Evolutionary conservation across 2,329 filamentous ascomycete species (phyloP).

Genomic region (Aspergillus ruber): DNA sequence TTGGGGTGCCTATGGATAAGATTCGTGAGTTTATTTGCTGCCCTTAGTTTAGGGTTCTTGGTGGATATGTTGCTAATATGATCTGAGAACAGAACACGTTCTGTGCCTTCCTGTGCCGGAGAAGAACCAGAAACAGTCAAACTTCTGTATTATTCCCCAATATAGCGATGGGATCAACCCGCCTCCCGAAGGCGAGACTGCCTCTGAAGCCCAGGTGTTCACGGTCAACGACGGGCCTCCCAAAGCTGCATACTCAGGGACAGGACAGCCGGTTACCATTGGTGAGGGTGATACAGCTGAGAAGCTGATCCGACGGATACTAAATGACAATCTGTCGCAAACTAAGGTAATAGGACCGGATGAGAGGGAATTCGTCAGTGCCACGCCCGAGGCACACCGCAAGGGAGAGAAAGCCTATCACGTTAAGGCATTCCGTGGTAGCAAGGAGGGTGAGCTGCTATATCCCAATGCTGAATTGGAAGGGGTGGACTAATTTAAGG

Average conservation of each 20-base stretch:
- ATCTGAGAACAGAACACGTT: constrained; percentile 42
- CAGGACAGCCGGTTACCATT: constrained; percentile 39
- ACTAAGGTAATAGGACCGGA: constrained; percentile 48
- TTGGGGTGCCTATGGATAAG: constrained; percentile 44
- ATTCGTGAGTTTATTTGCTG: constrained; percentile 36
- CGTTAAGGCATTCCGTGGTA: constrained; percentile 57
- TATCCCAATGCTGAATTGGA: background rate
- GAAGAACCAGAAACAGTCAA: constrained; percentile 57
- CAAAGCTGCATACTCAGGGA: constrained; percentile 38
- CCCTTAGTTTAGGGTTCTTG: background rate
- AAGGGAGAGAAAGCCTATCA: constrained; percentile 59
- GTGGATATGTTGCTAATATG: constrained; percentile 4
- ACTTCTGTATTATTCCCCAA: constrained; percentile 55
- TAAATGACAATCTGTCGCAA: constrained; percentile 45
- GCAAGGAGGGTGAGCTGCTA: constrained; percentile 52
- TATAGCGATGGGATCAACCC: constrained; percentile 45
- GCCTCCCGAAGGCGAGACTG: constrained; percentile 34
- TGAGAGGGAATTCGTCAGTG: constrained; percentile 54
- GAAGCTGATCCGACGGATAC: constrained; percentile 34
- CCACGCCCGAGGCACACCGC: constrained; percentile 53
- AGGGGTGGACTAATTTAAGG: background rate
- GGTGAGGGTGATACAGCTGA: constrained; percentile 43
- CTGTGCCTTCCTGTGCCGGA: constrained; percentile 59
- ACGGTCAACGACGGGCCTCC: constrained; percentile 51
- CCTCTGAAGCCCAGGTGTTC: constrained; percentile 54